Base-by-base conservation (phyloP, 441 rosid species). In the Gossypium laxum region DNA sequence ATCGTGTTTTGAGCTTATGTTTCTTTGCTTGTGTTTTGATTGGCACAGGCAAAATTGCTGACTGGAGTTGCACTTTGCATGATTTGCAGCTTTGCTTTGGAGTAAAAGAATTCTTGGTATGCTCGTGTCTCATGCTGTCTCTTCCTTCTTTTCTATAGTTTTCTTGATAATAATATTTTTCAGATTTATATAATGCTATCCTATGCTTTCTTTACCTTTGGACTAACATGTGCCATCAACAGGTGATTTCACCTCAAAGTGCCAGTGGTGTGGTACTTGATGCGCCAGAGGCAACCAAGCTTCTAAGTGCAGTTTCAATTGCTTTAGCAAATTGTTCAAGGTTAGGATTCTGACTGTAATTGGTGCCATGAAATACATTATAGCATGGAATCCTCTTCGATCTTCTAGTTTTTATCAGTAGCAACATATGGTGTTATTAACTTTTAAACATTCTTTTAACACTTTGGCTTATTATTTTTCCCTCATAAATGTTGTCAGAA, bases 41-140 rank as follows among this genome's bases (percentile, higher is more conserved):
- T 79, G 83, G 68, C 74, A 74, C 87, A 92, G 97, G 83, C 17
- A 86, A 87, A 84, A 38, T 71, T 75, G 72, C 70, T 28, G 89
- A 87, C 54, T 89, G 96, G 99, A 80, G 82, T 81, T 78, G 55
- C 74, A 76, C 52, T 54, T 78, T 85, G 80, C 98, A 95, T 82
- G 93, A 92, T 88, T 82, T 95, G 84, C 99, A 95, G 80, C 84
- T 95, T 69, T 86, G 93, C 82, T 95, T 95, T 87, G 99, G 97
- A 70, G 96, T 91, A 57, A 85, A 89, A 72, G 97, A 89, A 41
- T 95, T 95, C 85, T 77, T 95, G 96, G 99, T 95, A 85, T 60
- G 74, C 67, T 70, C 72, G 57, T 58, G 48, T 73, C 55, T 30
- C 0, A 14, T 67, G 71, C 45, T 0, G 3, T 22, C 41, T 34